These are phyloP conservation scores for Whalleya microplaca DNA, from an alignment of 2,329 filamentous ascomycete genomes.

Conservation along the genomic window DNA sequence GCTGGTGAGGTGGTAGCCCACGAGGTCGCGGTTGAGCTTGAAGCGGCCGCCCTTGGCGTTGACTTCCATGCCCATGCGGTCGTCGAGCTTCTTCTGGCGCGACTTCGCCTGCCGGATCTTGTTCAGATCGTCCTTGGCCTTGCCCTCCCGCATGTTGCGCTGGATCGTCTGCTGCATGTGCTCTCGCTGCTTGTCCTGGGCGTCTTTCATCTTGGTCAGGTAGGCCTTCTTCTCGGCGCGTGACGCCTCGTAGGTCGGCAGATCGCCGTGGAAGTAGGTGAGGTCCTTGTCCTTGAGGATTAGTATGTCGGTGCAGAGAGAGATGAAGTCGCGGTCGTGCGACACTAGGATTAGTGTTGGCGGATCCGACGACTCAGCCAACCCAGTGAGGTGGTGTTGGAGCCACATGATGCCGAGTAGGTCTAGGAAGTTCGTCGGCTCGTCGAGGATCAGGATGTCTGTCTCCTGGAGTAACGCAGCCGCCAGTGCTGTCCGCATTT, in stretches of 20 bases:
- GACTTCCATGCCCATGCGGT: conserved; percentile 77
- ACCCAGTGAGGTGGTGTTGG: conserved; percentile 68
- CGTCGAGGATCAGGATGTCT: conserved; percentile 81
- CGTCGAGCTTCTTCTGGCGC: conserved; percentile 81
- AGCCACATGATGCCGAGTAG: conserved; percentile 85
- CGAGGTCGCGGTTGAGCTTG: conserved; percentile 77
- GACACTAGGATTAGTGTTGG: conserved; percentile 79
- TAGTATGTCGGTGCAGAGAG: conserved; percentile 72
- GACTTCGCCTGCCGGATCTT: conserved; percentile 85
- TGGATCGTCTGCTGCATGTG: conserved; percentile 80
- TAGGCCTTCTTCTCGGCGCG: conserved; percentile 69
- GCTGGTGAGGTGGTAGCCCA: conserved; percentile 60
- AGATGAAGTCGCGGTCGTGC: conserved; percentile 81
- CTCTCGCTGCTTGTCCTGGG: conserved; percentile 77
- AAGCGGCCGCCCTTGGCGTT: conserved; percentile 73
- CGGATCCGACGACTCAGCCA: conserved; percentile 55
- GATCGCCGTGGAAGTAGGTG: conserved; percentile 74
- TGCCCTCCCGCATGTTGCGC: conserved; percentile 74
- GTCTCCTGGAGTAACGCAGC: conserved; percentile 70
- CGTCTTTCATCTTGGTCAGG: conserved; percentile 76
- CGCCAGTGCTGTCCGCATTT: conserved; percentile 70
- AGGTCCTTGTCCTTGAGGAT: conserved; percentile 74
- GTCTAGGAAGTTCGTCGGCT: conserved; percentile 87
- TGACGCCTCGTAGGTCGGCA: conserved; percentile 72
- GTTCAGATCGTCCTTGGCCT: conserved; percentile 79